Conservation (phyloP, 768 basidiomycete species). For the Podaxis sp. region DNA sequence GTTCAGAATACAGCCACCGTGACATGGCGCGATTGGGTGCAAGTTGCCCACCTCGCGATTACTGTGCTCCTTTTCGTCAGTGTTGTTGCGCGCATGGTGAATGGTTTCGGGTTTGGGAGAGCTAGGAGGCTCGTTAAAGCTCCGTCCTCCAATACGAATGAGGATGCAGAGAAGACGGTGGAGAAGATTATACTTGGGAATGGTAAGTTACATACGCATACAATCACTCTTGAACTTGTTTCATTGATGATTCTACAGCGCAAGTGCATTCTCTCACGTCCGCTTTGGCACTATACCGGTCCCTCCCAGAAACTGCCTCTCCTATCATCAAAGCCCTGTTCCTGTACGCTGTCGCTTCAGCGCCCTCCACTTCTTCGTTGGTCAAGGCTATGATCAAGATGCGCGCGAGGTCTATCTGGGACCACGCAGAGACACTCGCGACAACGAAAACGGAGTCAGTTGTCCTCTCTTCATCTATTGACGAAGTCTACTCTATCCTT, state of each 20-base stretch:
- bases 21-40: constrained; percentile 53
- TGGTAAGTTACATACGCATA: constrained; percentile 24
- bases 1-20: constrained; percentile 17
- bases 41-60: constrained; percentile 64
- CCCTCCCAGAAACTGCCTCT: constrained; percentile 6
- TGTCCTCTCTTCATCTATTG: constrained; percentile 39
- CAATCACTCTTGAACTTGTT: not conserved
- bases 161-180: constrained; percentile 13
- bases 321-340: constrained; percentile 8
- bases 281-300: not conserved
- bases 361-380: constrained; percentile 52
- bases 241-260: constrained; percentile 3
- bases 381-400: constrained; percentile 36
- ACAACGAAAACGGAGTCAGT: not conserved
- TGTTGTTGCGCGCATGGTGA: constrained; percentile 38
- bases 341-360: not conserved
- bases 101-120: constrained; percentile 27
- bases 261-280: not conserved
- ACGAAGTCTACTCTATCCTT: constrained; percentile 39
- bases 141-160: not conserved
- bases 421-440: constrained; percentile 14
- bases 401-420: constrained; percentile 44
- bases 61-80: constrained; percentile 64
- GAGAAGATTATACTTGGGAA: constrained; percentile 19
- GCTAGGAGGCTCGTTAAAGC: constrained; percentile 18